Evolutionary conservation across 169 alveolate species (phyloP).

Genomic region (Cytauxzoon felis): DNA sequence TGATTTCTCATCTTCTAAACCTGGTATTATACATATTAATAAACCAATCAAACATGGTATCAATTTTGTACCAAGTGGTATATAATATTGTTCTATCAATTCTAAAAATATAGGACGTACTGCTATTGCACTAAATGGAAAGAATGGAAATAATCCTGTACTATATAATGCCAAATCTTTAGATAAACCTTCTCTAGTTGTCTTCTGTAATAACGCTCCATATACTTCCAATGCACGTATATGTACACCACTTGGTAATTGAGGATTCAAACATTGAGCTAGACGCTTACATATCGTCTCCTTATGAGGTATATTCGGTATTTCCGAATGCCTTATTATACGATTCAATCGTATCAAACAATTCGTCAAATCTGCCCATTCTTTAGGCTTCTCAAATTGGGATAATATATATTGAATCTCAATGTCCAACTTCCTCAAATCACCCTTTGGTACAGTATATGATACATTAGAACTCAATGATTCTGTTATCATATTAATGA

Average conservation of each 20-base stretch:
- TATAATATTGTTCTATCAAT: constrained; percentile 76
- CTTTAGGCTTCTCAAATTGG: constrained; percentile 85
- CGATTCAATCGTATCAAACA: constrained; percentile 80
- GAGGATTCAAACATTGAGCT: constrained; percentile 89
- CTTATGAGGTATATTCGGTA: constrained; percentile 75
- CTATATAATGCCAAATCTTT: constrained; percentile 84
- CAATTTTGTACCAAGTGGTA: constrained; percentile 78
- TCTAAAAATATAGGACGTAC: constrained; percentile 83
- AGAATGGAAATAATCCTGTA: constrained; percentile 88
- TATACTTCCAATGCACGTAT: constrained; percentile 86
- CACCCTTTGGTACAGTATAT: constrained; percentile 25
- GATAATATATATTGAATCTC: constrained; percentile 43
- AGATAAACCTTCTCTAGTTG: constrained; percentile 77
- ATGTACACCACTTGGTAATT: constrained; percentile 89
- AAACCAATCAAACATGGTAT: constrained; percentile 79
- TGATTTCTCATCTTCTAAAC: constrained; percentile 80
- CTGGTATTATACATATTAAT: constrained; percentile 77
- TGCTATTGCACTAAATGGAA: constrained; percentile 82
- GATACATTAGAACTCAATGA: not conserved
- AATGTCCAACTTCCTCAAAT: constrained; percentile 43
- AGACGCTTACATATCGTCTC: constrained; percentile 83
- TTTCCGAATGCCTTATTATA: constrained; percentile 69
- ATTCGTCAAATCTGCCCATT: constrained; percentile 90
- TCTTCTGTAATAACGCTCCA: constrained; percentile 80
- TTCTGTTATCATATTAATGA: not conserved